Evolutionary conservation across 1,284 basidiomycete species (phyloP), one percentile per base, ranked within the genome.

Genomic region (Schizophyllum amplum): DNA sequence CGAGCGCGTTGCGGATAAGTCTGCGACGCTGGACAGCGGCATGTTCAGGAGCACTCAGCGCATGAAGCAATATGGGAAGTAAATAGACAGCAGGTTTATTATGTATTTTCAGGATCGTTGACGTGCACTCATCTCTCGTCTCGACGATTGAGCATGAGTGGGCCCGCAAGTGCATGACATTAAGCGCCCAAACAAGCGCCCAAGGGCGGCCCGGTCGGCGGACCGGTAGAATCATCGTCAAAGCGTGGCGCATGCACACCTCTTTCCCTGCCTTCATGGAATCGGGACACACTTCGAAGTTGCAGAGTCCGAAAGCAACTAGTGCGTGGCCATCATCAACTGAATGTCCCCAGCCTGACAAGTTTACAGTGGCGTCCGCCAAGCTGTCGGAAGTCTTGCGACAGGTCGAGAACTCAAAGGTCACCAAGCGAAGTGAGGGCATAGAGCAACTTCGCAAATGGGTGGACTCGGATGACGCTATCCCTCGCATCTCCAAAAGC

Each of bases 1-100:
- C 54, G 80, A 82, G 52, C 77, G 75, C 42, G 83, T 94, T 58
- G 77, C 80, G 53, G 75, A 79, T 60, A 92, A 92, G 76, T 78
- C 87, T 17, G 80, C 77, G 54, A 73, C 67, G 50, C 71, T 90
- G 53, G 87, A 89, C 64, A 74, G 72, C 58, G 79, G 72, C 60
- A 75, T 92, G 61, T 79, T 78, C 70, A 75, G 73, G 65, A 87
- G 86, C 68, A 92, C 87, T 6, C 77, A 85, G 64, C 80, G 77
- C 66, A 87, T 90, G 66, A 49, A 77, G 75, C 25, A 27, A 22
- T 42, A 13, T 17, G 33, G 13, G 13, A 42, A 42, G 56, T 55
- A 33, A 13, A 6, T 13, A 33, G 6, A 5, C 5, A 6, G 27
- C 27, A 33, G 6, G 13, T 33, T 33, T 33, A 33, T n/a, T n/a